Base-by-base conservation (phyloP, 2,329 filamentous ascomycete genomes). In the Clarireedia homoeocarpa region DNA sequence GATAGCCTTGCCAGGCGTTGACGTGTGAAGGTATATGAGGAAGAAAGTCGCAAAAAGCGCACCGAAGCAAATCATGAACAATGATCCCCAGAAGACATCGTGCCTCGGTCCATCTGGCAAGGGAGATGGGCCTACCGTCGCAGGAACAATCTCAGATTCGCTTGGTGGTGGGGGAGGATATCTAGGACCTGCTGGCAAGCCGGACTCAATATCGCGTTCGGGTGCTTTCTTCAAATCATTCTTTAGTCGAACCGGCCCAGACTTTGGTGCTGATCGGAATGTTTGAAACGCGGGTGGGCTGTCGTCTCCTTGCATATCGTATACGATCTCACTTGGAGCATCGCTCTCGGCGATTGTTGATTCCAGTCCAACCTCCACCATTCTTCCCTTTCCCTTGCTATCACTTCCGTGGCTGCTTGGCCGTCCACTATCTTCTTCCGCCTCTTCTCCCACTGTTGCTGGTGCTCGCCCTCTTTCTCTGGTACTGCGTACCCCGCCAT, bases 321-420 rank as follows among this genome's bases (percentile, higher is more conserved):
- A 73, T 10, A 82, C 72, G n/a, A 86, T 70, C 48, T 84, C 83
- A 42, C 78, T 77, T 5, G 82, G 81, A 5, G 82, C 81, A 34
- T 82, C 79, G 62, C 82, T 79, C 48, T 78, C 77, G 52, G 80
- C 76, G 53, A 79, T 77, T 4, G 79, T 80, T 12, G 83, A 85
- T 54, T 91, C 89, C 20, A 97, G 78, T 30, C 90, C 89, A 48
- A 97, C 81, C 68, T 97, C 91, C 6, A 94, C 90, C 80, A 99
- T 85, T 56, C 75, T 75, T 6, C 74, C 80, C 67, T 84, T 88
- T 14, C 80, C 83, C 69, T 78, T 84, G 56, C 63, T 83, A 58
- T 64, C 67, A 48, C 64, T 66, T 27, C 61, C 60, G 46, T 63
- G 59, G 62, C 69, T 65, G 51, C 63, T 56, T 34, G 58, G 54